Evolutionary conservation across 306 rosid species (phyloP).

Genomic region (Rosa lucieae): DNA sequence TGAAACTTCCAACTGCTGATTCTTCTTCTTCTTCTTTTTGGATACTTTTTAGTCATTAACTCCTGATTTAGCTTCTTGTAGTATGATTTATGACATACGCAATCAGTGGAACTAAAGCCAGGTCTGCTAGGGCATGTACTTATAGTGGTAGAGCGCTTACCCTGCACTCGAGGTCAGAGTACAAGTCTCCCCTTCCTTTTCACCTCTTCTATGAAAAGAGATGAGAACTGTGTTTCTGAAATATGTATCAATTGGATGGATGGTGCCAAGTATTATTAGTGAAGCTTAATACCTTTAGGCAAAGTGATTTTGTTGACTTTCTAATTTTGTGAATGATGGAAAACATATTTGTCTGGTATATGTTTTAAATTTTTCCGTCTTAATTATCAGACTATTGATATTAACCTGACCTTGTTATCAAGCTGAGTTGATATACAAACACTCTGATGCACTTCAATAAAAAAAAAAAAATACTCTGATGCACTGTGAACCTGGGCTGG

Average conservation of each 20-base stretch:
- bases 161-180: neutral
- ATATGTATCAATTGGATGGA: neutral
- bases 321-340: neutral
- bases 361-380: neutral
- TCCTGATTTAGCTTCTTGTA: neutral
- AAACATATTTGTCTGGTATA: neutral
- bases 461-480: neutral
- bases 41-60: neutral
- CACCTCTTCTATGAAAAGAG: neutral
- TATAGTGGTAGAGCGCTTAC: neutral
- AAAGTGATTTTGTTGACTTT: neutral
- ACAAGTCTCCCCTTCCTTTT: constrained; percentile 2
- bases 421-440: too few species aligned
- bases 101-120: neutral
- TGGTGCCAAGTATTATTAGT: neutral
- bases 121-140: neutral
- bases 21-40: neutral
- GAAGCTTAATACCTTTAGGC: neutral
- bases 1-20: neutral
- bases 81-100: neutral
- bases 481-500: neutral
- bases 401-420: neutral
- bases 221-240: neutral
- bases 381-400: neutral
- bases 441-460: too few species aligned